These are phyloP conservation scores for Fusarium sp. DNA, from an alignment of 2,329 filamentous ascomycete genomes.

Conservation along the genomic window DNA sequence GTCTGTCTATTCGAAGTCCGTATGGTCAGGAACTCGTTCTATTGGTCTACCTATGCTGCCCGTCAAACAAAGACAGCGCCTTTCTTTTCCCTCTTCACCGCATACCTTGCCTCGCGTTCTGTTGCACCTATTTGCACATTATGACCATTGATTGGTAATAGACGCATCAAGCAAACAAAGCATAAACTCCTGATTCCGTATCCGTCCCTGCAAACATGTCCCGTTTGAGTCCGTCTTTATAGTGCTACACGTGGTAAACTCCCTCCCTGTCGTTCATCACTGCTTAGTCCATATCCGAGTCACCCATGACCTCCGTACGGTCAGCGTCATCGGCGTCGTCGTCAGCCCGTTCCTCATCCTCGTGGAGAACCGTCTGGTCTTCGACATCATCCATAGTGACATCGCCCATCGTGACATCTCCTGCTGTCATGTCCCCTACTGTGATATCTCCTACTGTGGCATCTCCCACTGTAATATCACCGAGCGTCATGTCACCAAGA, in stretches of 20 bases:
- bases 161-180: slow-evolving; percentile 4
- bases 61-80: slow-evolving; percentile 6
- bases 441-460: slow-evolving; percentile 55
- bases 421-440: slow-evolving; percentile 47
- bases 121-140: slow-evolving; percentile 31
- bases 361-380: slow-evolving; percentile 53
- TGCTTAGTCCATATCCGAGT: slow-evolving; percentile 50
- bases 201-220: slow-evolving; percentile 28
- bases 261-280: neutral
- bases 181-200: slow-evolving; percentile 31
- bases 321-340: slow-evolving; percentile 60
- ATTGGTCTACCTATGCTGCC: slow-evolving; percentile 11
- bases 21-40: slow-evolving; percentile 15
- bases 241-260: slow-evolving; percentile 14
- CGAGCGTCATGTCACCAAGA: slow-evolving; percentile 45
- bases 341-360: slow-evolving; percentile 59
- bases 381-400: slow-evolving; percentile 66
- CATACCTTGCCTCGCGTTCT: slow-evolving; percentile 11
- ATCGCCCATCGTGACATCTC: slow-evolving; percentile 50
- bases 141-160: slow-evolving; percentile 15
- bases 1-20: neutral
- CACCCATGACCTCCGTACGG: slow-evolving; percentile 53
- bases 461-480: slow-evolving; percentile 61
- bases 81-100: slow-evolving; percentile 23
- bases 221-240: slow-evolving; percentile 21